Conservation (phyloP, 306 rosid species). For the Dalbergia cochinchinensis region DNA sequence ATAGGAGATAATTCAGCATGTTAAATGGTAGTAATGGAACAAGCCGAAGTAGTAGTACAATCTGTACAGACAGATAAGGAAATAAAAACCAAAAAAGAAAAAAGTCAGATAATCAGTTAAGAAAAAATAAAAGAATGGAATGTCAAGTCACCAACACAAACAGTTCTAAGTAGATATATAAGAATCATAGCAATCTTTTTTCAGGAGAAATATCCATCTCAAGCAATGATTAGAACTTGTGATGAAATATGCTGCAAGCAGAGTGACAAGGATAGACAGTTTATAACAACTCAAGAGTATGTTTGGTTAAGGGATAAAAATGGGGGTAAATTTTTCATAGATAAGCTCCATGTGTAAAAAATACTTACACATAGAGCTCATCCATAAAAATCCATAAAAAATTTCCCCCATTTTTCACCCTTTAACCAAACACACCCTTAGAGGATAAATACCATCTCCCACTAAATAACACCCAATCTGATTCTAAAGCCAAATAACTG, state of each 20-base stretch:
- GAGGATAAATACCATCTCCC: not conserved
- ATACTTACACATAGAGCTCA: no score
- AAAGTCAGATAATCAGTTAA: not conserved
- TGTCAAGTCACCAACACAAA: not conserved
- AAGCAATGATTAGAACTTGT: slow-evolving; percentile 10
- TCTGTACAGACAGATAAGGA: slow-evolving; percentile 59
- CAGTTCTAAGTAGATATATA: slow-evolving; percentile 11
- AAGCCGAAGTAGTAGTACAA: slow-evolving; percentile 89
- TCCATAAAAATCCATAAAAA: no score
- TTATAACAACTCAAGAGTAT: not conserved
- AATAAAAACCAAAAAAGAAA: not conserved
- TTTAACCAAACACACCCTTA: no score
- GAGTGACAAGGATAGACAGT: not conserved
- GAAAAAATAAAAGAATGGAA: slow-evolving; percentile 25
- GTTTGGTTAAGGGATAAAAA: no score
- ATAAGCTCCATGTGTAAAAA: no score
- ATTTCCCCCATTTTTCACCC: no score
- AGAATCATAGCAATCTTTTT: not conserved
- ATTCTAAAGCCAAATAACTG: slow-evolving; percentile 20
- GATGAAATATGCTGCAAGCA: not conserved
- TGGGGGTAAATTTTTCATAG: no score
- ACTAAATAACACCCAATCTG: slow-evolving; percentile 3
- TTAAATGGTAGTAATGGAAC: slow-evolving; percentile 95
- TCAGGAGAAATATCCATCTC: not conserved
- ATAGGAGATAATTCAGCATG: slow-evolving; percentile 88